Evolutionary conservation across 2,329 filamentous ascomycete species (phyloP), one percentile per base, ranked within the genome.

Genomic region (Monosporascus ibericus): DNA sequence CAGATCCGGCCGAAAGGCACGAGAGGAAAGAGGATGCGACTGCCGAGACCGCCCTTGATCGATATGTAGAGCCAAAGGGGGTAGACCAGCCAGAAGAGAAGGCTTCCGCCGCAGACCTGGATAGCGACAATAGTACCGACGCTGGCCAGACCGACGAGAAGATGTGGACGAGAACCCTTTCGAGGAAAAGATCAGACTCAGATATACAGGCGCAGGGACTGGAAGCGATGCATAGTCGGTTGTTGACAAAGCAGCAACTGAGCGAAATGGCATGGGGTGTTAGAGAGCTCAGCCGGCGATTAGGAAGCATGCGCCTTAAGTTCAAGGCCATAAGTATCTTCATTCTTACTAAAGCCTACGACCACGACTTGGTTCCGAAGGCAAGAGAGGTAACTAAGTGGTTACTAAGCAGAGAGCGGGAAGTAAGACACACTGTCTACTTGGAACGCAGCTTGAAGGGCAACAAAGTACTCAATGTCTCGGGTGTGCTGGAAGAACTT

Each of bases 201-300:
- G 72, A 78, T 53, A 64, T 75, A 11, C 56, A 63, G 20, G 57
- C 64, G 27, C 51, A 62, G 25, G 61, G 65, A 34, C 52, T 62
- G 22, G 60, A 69, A 34, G 61, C 55, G 6, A 60, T 79, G 42
- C 78, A 81, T 63, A 84, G 79, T 54, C 81, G 92, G n/a, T 81
- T 96, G 48, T 77, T 97, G 60, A 96, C 92, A 1, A 97, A 97
- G 75, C 91, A 89, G 68, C 90, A 99, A 70, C 78, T 99, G 42
- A 91, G 88, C 15, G 94, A 97, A 63, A 97, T 99, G 92, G 92
- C 92, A 0, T 92, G 92, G 84, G 92, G 92, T 25, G 94, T 97
- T 53, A 80, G 94, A 47, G 90, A 96, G 70, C 75, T 99, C 53
- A 92, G 89, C 30, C 88, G 95, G 65, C 87, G 89, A 55, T 73